Percentiles rank a stretch among this genome's conserved stretches.
These are phyloP conservation scores for Phytopythium aichiense DNA, from an alignment of 352 stramenopile genomes.

Conservation along the genomic window DNA sequence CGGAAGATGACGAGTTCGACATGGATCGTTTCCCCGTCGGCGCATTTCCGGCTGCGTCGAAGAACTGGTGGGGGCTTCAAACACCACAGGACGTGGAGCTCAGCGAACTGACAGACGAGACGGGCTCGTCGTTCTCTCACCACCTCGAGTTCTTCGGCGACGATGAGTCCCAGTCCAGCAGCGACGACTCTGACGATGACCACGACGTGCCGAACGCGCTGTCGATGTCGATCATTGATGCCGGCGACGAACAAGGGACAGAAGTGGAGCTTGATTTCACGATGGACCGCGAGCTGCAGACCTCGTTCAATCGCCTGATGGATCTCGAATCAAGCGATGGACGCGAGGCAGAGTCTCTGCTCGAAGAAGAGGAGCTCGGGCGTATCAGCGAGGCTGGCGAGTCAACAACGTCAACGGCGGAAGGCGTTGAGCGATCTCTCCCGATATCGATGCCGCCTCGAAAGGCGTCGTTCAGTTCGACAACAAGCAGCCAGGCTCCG, in stretches of 20 bases:
- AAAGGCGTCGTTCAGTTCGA: conserved; percentile 53
- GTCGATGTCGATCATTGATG: conserved; percentile 83
- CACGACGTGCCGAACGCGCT: conserved; percentile 38
- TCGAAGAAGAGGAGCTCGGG: conserved; percentile 30
- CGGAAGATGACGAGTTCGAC: conserved; percentile 41
- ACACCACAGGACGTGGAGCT: conserved; percentile 54
- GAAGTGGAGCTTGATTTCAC: conserved; percentile 84
- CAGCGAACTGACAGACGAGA: conserved; percentile 74
- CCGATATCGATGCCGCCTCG: conserved; percentile 43
- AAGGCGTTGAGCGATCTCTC: conserved; percentile 17
- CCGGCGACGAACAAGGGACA: conserved; percentile 58
- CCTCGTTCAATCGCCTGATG: conserved; percentile 66
- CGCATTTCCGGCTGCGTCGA: conserved; percentile 57
- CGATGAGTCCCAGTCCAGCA: conserved; percentile 17
- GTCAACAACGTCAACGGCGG: neutral
- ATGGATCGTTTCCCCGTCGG: conserved; percentile 38
- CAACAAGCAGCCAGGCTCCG: conserved; percentile 41
- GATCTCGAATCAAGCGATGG: conserved; percentile 50
- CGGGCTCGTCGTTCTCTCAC: conserved; percentile 62
- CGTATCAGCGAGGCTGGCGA: conserved; percentile 3
- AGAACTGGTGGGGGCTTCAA: conserved; percentile 75
- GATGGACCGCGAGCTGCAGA: conserved; percentile 70
- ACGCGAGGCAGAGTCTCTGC: conserved; percentile 24
- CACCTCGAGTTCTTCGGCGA: conserved; percentile 55
- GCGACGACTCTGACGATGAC: conserved; percentile 9